phyloP scores from a whole-genome alignment of 306 rosid species.

The Lupinus albus region DNA sequence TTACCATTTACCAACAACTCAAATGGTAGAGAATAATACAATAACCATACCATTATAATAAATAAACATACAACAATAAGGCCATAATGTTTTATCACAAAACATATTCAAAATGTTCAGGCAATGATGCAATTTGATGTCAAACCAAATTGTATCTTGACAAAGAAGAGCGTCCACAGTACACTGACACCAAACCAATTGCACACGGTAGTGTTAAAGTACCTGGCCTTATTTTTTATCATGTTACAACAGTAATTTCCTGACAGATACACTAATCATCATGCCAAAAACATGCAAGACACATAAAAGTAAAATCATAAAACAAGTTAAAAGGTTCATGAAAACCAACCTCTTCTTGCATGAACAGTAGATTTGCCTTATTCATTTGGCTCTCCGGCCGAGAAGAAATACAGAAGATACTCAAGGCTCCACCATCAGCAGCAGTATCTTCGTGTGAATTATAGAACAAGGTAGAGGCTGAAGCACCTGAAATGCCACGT shows the following conservation, averaged over 20 bases:
- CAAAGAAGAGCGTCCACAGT: conserved; percentile 11
- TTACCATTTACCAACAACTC: no score
- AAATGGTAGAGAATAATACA: no score
- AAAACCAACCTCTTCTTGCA: conserved; percentile 90
- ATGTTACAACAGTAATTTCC: conserved; percentile 20
- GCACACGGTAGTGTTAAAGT: conserved; percentile 18
- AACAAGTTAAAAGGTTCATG: neutral
- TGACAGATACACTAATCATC: conserved; percentile 28
- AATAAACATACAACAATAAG: no score
- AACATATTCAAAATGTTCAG: no score
- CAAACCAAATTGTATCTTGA: no score
- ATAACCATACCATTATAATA: no score
- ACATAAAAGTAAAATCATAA: neutral
- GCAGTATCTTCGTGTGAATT: conserved; percentile 50
- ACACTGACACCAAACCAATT: conserved; percentile 30
- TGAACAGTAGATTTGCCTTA: conserved; percentile 73
- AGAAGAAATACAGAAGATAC: conserved; percentile 49
- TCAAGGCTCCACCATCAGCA: conserved; percentile 56
- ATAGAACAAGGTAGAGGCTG: conserved; percentile 54
- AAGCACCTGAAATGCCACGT: conserved; percentile 50
- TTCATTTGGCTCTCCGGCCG: conserved; percentile 72
- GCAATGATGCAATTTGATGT: no score
- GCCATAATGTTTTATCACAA: no score
- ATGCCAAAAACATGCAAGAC: conserved; percentile 21
- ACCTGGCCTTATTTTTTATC: conserved; percentile 17